Evolutionary conservation across 805 yeast genomes (phyloP).

Genomic region (Blastobotrys americana): DNA sequence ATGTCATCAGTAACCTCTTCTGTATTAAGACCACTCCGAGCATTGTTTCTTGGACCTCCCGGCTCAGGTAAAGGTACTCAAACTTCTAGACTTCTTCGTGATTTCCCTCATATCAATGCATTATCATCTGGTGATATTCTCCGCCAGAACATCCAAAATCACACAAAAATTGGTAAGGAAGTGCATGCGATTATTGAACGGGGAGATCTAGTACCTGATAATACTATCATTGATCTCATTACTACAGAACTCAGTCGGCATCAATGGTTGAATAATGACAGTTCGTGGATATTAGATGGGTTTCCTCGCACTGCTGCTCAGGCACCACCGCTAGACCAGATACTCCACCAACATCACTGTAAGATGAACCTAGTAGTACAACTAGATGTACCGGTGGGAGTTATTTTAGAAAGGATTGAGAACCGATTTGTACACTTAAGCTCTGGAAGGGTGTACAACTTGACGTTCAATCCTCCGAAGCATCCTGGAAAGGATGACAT

Average conservation of each 20-base stretch:
- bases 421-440: constrained; percentile 78
- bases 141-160: constrained; percentile 53
- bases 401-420: constrained; percentile 72
- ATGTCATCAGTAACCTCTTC: constrained; percentile 1
- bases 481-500: constrained; percentile 74
- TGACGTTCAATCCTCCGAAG: constrained; percentile 85
- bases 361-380: constrained; percentile 73
- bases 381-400: constrained; percentile 76
- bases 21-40: constrained; percentile 32
- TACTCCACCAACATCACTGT: constrained; percentile 34
- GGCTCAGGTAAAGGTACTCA: constrained; percentile 95
- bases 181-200: constrained; percentile 50
- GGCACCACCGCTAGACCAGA: constrained; percentile 50
- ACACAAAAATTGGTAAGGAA: constrained; percentile 42
- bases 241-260: constrained; percentile 39
- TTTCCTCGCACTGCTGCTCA: constrained; percentile 79
- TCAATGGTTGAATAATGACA: constrained; percentile 37
- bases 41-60: constrained; percentile 83
- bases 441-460: constrained; percentile 81
- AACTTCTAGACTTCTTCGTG: constrained; percentile 54
- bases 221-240: constrained; percentile 53
- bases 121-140: constrained; percentile 82
- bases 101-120: constrained; percentile 46
- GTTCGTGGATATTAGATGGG: constrained; percentile 81
- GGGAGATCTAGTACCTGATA: constrained; percentile 73